Evolutionary conservation across 2,329 filamentous ascomycete species (phyloP), one percentile per base, ranked within the genome.

Genomic region (Exutisphaerella laricina): DNA sequence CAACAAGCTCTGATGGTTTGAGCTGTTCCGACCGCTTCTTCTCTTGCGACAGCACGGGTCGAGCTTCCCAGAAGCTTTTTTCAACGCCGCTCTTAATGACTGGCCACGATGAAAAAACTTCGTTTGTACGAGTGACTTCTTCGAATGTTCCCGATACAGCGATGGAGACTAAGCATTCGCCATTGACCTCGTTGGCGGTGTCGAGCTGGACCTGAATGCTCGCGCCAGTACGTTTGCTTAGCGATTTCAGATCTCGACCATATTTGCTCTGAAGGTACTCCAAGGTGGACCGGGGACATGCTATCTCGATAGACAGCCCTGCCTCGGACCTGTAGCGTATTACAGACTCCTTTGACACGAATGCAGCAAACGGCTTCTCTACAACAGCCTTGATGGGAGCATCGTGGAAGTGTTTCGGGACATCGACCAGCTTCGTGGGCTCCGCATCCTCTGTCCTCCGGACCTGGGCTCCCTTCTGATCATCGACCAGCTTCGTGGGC

Each of bases 81-180:
- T n/a, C n/a, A n/a, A n/a, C n/a, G n/a, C n/a, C n/a, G n/a, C n/a
- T n/a, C n/a, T n/a, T n/a, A n/a, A n/a, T n/a, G n/a, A n/a, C n/a
- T n/a, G n/a, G n/a, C n/a, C n/a, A n/a, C n/a, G n/a, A n/a, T n/a
- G n/a, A n/a, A n/a, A n/a, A n/a, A n/a, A n/a, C n/a, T n/a, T n/a
- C n/a, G n/a, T n/a, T n/a, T 5, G 33, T 28, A 2, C 22, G 33
- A 6, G 9, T n/a, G 17, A 41, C 49, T 10, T 54, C 45, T 4
- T 39, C 26, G 17, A 46, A 46, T 4, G 50, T 41, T 2, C 51
- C 54, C 5, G 51, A 53, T 7, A 55, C 25, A 5, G 50, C 18
- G 8, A 55, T 40, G 13, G 52, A 49, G 16, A 45, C 34, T 7
- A 37, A 12, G 9, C 36, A 36, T 4, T n/a, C 20, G 5, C 14